Evolutionary conservation across 139 green algal species (phyloP).

Genomic region (Chlorella sorokiniana): DNA sequence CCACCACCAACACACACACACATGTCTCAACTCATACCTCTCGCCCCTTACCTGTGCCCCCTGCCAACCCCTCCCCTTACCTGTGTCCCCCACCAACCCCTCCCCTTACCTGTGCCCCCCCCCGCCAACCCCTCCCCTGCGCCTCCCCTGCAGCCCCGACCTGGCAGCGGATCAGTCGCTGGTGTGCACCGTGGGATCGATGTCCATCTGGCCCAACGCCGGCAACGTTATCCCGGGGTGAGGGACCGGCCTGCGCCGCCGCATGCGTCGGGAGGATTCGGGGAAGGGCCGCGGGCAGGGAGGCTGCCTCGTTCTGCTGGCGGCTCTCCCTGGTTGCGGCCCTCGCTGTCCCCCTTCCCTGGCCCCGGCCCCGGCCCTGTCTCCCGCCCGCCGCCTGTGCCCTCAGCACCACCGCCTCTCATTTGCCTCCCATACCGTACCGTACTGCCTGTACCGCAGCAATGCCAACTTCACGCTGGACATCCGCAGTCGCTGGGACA

Average conservation of each 20-base stretch:
- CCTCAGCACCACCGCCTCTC: no score
- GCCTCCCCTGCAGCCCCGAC: not conserved
- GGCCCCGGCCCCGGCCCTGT: no score
- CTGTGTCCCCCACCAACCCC: not conserved
- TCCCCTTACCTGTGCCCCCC: not conserved
- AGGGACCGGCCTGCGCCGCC: not conserved
- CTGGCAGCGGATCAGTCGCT: constrained; percentile 49
- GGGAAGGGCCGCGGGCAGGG: not conserved
- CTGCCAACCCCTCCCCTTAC: no score
- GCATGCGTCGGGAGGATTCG: no score
- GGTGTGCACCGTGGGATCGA: constrained; percentile 90
- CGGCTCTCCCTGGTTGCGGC: no score
- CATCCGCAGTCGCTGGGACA: constrained; percentile 34
- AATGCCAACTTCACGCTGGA: constrained; percentile 43
- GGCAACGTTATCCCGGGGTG: constrained; percentile 88
- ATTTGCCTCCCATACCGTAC: not conserved
- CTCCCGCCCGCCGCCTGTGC: no score
- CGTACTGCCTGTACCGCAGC: not conserved
- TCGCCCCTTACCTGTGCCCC: not conserved
- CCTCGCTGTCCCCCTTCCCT: no score
- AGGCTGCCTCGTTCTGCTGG: not conserved
- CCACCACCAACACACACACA: not conserved
- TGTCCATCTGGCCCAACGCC: constrained; percentile 77
- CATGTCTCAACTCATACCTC: not conserved
- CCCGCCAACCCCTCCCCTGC: not conserved